Evolutionary conservation across 1,139 yeast genomes (phyloP), one percentile per base, ranked within the genome.

Genomic region (Candida glucosophila): DNA sequence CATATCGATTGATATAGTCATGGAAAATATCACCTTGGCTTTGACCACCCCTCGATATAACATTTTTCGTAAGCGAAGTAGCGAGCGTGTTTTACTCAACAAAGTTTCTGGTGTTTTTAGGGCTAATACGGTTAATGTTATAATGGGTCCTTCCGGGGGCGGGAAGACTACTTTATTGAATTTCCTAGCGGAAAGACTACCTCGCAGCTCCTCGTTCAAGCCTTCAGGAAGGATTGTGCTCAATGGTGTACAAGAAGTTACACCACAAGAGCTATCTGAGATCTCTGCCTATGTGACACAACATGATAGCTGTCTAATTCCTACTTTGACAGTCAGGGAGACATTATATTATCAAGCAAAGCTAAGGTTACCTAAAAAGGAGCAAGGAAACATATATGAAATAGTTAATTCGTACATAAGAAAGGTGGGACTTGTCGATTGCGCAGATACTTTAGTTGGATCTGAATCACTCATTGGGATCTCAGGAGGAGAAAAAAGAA

Each of bases 81-180:
- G 15, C 12, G 35, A 29, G 24, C 32, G 37, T 23, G 33, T 25
- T 4, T 39, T 53, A 20, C 51, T 81, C 25, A 48, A 67, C 20
- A 55, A 66, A 12, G 54, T 82, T 5, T 55, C 62, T 32, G 85
- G 86, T 0, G 42, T 44, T 5, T 82, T 83, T 47, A 52, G 58
- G 20, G 72, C 81, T 3, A 49, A 79, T 4, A 61, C 72, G 23
- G 62, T 83, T n/a, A 83, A 82, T 50, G 90, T 81, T 1, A 80
- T 83, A 19, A 74, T 83, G 79, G 95, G 95, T 0, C 94, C 94
- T 0, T 80, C 92, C 2, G 94, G 94, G 0, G 75, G 86, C 5
- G 95, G 94, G 3, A 83, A 83, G 44, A 77, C 92, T 0, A 77
- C 93, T 0, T 49, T 82, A 16, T 53, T 83, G 30, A 82, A 79